Percentiles rank a stretch among this genome's conserved stretches.
Evolutionary conservation across 805 yeast species (phyloP).

Genomic region (Zygoascus tannicola): DNA sequence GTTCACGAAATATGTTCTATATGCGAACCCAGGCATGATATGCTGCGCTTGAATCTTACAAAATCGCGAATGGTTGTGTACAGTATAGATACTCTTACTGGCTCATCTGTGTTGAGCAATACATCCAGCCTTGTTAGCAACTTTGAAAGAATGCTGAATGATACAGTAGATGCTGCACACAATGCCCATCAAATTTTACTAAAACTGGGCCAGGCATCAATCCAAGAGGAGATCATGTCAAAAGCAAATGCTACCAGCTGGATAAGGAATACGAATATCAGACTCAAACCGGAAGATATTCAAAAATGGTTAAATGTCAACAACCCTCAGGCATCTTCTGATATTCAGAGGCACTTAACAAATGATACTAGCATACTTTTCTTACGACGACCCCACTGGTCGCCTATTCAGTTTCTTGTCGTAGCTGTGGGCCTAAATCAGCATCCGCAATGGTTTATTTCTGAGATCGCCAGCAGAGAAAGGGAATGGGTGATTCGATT

Average conservation of each 20-base stretch:
- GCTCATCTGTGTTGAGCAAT: conserved; percentile 27
- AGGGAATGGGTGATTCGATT: conserved; percentile 20
- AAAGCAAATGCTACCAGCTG: conserved; percentile 60
- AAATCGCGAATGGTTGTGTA: conserved; percentile 14
- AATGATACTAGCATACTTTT: conserved; percentile 18
- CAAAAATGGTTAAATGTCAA: conserved; percentile 20
- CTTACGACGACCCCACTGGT: conserved; percentile 30
- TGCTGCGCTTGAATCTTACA: conserved; percentile 16
- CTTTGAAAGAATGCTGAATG: conserved; percentile 27
- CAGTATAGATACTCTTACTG: conserved; percentile 19
- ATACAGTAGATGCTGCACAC: conserved; percentile 12
- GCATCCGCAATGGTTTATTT: conserved; percentile 27
- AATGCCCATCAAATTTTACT: conserved; percentile 30
- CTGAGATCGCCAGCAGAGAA: conserved; percentile 24
- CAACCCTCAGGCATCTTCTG: neutral
- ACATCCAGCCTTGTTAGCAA: conserved; percentile 34
- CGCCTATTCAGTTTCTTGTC: conserved; percentile 33
- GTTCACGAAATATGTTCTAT: neutral
- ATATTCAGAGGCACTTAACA: neutral
- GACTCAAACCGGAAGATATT: conserved; percentile 41
- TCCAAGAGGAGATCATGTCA: conserved; percentile 42
- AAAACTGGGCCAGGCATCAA: conserved; percentile 41
- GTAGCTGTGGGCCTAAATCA: conserved; percentile 22
- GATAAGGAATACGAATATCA: conserved; percentile 50
- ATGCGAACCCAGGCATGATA: conserved; percentile 7